A percentile compares a stretch with the other conserved stretches of the same genome.
These are phyloP conservation scores for Aureobasidium sp. DNA, from an alignment of 2,329 filamentous ascomycete genomes.

Conservation along the genomic window DNA sequence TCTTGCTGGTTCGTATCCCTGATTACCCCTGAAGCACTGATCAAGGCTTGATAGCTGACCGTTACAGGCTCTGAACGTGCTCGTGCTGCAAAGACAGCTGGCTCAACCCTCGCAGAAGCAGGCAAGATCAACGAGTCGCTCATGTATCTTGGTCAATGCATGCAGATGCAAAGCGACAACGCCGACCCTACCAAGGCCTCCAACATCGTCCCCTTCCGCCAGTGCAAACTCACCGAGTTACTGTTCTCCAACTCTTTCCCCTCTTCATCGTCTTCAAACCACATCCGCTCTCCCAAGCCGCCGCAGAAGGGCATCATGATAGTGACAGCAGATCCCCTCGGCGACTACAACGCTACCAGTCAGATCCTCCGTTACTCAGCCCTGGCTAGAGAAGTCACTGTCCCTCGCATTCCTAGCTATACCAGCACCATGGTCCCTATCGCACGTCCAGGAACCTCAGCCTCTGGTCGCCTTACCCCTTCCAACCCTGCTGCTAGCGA, in stretches of 20 bases:
- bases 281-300: slow-evolving; percentile 46
- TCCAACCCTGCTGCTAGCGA: slow-evolving; percentile 33
- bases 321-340: slow-evolving; percentile 84
- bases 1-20: slow-evolving; percentile 57
- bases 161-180: slow-evolving; percentile 86
- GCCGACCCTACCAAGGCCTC: slow-evolving; percentile 41
- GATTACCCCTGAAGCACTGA: neutral
- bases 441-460: slow-evolving; percentile 25
- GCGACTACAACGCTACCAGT: slow-evolving; percentile 93
- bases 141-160: slow-evolving; percentile 95
- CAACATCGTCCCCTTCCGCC: slow-evolving; percentile 67
- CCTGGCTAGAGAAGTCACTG: slow-evolving; percentile 84
- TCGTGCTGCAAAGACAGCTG: slow-evolving; percentile 86
- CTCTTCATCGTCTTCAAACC: slow-evolving; percentile 40
- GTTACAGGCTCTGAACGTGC: slow-evolving; percentile 70
- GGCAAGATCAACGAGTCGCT: slow-evolving; percentile 98
- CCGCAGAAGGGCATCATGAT: slow-evolving; percentile 93
- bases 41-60: slow-evolving; percentile 19
- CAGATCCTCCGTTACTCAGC: slow-evolving; percentile 94
- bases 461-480: slow-evolving; percentile 39
- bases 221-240: slow-evolving; percentile 48
- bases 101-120: slow-evolving; percentile 85
- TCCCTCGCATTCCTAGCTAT: slow-evolving; percentile 79
- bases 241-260: slow-evolving; percentile 46
- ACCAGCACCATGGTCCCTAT: slow-evolving; percentile 57